phyloP scores from a whole-genome alignment of 345 rosid species.

The Euphorbia pulcherrima region DNA sequence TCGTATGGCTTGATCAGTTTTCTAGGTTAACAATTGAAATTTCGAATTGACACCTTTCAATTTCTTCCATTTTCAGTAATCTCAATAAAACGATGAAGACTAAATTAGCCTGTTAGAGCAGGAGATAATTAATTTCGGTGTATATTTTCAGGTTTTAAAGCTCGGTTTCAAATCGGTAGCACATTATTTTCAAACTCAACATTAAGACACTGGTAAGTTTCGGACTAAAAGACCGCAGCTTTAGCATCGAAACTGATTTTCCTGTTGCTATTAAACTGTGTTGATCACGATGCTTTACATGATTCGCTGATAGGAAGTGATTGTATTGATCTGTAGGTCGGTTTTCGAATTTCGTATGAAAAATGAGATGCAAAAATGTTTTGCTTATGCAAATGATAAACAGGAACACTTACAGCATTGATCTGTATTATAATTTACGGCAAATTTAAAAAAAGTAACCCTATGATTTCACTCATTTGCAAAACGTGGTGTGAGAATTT shows the following conservation, averaged over 20 bases:
- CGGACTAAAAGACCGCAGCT: slow-evolving; percentile 4
- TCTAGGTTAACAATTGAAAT: too few relatives aligned
- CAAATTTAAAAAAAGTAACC: too few relatives aligned
- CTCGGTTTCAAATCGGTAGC: slow-evolving; percentile 41
- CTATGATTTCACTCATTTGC: too few relatives aligned
- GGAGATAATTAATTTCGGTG: background rate
- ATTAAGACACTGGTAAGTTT: slow-evolving; percentile 11
- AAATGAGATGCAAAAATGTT: background rate
- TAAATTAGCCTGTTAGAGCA: background rate
- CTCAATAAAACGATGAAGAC: background rate
- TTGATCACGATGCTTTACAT: background rate
- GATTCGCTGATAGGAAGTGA: background rate
- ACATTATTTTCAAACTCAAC: slow-evolving; percentile 34
- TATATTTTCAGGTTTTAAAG: slow-evolving; percentile 19
- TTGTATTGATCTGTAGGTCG: background rate
- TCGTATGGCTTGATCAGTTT: too few relatives aligned
- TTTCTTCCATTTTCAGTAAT: background rate
- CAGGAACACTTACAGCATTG: too few relatives aligned
- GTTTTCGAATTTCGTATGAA: background rate
- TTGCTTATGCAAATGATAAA: background rate
- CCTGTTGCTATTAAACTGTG: background rate
- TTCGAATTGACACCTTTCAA: background rate
- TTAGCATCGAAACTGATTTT: background rate
- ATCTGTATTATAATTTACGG: too few relatives aligned
- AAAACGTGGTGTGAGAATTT: too few relatives aligned